phyloP scores from a whole-genome alignment of 371 early-diverging fungal species.

The Rhizopus delemar region DNA sequence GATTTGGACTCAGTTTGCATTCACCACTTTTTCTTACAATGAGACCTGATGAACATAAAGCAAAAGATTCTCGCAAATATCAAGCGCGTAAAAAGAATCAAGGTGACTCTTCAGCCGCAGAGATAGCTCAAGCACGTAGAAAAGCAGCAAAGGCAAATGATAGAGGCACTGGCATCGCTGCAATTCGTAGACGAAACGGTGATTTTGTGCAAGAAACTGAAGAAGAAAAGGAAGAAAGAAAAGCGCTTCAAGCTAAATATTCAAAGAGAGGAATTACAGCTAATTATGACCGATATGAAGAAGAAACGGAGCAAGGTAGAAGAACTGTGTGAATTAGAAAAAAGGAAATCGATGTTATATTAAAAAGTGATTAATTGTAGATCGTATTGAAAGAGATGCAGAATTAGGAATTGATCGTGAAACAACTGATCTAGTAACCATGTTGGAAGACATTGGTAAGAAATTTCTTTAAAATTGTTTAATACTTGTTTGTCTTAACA shows the following conservation, averaged over 20 bases:
- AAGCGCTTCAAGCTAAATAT: conserved; percentile 27
- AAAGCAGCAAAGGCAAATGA: conserved; percentile 36
- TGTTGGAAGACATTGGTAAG: conserved; percentile 44
- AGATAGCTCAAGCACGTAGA: conserved; percentile 38
- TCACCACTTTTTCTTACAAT: conserved; percentile 16
- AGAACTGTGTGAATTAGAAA: too few species aligned
- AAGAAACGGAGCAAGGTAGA: conserved; percentile 38
- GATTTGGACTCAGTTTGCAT: not conserved
- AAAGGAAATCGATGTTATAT: too few species aligned
- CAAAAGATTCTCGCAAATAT: conserved; percentile 47
- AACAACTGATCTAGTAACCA: conserved; percentile 44
- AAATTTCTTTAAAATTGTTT: not conserved
- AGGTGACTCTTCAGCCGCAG: conserved; percentile 45
- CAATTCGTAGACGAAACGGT: conserved; percentile 48
- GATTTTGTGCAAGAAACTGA: conserved; percentile 25
- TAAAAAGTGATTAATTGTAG: not conserved
- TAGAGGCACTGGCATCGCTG: conserved; percentile 35
- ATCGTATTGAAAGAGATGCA: conserved; percentile 35
- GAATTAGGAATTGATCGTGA: conserved; percentile 55
- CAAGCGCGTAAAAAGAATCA: conserved; percentile 42
- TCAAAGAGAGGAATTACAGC: conserved; percentile 35
- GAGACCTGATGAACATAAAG: conserved; percentile 54
- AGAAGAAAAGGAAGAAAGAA: conserved; percentile 21
- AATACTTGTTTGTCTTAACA: not conserved
- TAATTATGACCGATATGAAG: conserved; percentile 43